Evolutionary conservation across 441 rosid species (phyloP).

Genomic region (Gossypium trilobum): DNA sequence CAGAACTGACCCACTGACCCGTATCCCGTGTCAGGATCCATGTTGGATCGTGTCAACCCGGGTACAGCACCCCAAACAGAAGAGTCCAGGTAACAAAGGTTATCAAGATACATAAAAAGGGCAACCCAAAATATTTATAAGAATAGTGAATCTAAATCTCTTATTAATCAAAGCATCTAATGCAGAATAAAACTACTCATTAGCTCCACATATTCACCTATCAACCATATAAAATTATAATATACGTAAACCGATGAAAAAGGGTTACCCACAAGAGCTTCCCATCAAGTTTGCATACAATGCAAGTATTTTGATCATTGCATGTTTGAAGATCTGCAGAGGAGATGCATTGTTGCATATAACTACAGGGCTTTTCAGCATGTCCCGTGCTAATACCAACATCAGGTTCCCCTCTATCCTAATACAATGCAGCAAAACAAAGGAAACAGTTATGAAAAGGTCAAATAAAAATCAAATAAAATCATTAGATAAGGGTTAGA

Average conservation of each 20-base stretch:
- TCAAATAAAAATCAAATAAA: neutral
- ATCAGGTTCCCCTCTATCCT: conserved; percentile 21
- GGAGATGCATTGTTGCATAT: neutral
- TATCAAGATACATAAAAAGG: neutral
- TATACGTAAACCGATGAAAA: conserved; percentile 11
- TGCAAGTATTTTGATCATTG: conserved; percentile 25
- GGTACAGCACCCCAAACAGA: neutral
- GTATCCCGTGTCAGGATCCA: neutral
- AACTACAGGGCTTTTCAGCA: neutral
- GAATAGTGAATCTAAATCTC: neutral
- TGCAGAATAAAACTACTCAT: neutral
- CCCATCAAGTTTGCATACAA: conserved; percentile 43
- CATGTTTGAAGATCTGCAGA: conserved; percentile 14
- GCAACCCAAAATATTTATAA: neutral
- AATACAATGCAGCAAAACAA: conserved; percentile 33
- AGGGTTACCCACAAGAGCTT: conserved; percentile 43
- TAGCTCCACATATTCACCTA: neutral
- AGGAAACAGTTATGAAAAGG: conserved; percentile 14
- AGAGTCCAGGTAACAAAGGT: neutral
- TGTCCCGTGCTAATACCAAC: neutral
- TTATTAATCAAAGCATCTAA: neutral
- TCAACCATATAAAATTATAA: conserved; percentile 3
- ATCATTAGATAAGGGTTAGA: neutral
- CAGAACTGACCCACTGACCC: no score
- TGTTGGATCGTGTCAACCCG: neutral